Evolutionary conservation across 1,284 basidiomycete genomes (phyloP).

Genomic region (Apiotrichum gamsii): DNA sequence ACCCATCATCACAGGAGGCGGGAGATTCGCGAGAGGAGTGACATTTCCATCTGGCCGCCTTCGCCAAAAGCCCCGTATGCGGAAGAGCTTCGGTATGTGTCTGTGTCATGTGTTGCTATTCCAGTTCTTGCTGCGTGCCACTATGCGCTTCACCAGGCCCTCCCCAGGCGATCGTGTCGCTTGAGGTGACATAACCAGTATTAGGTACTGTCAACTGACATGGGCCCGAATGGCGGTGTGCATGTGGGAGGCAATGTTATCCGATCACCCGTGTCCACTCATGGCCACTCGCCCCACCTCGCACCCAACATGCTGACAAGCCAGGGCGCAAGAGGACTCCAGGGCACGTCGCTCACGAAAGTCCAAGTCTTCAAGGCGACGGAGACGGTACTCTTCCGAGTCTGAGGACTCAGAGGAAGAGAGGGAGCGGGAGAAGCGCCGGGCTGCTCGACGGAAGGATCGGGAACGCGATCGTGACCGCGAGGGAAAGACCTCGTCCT

Average conservation of each 20-base stretch:
- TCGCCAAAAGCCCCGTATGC: conserved; percentile 60
- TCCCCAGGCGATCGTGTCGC: too few relatives aligned
- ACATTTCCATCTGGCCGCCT: conserved; percentile 71
- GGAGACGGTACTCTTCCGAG: conserved; percentile 48
- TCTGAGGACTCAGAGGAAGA: conserved; percentile 61
- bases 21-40: conserved; percentile 59
- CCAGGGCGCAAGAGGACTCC: not conserved
- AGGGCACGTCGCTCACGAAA: not conserved
- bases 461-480: conserved; percentile 27
- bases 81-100: conserved; percentile 12
- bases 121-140: too few relatives aligned
- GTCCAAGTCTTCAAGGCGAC: conserved; percentile 41
- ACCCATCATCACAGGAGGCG: conserved; percentile 57
- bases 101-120: too few relatives aligned
- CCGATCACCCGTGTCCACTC: too few relatives aligned
- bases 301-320: too few relatives aligned
- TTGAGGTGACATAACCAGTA: too few relatives aligned
- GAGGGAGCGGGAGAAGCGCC: conserved; percentile 45
- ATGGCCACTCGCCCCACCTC: too few relatives aligned
- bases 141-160: too few relatives aligned
- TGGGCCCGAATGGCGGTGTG: too few relatives aligned
- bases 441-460: conserved; percentile 29
- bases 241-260: too few relatives aligned
- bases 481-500: too few relatives aligned
- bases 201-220: too few relatives aligned